These are phyloP conservation scores for Ceratocystis destructans DNA, from an alignment of 2,329 filamentous ascomycete species.

Conservation along the genomic window DNA sequence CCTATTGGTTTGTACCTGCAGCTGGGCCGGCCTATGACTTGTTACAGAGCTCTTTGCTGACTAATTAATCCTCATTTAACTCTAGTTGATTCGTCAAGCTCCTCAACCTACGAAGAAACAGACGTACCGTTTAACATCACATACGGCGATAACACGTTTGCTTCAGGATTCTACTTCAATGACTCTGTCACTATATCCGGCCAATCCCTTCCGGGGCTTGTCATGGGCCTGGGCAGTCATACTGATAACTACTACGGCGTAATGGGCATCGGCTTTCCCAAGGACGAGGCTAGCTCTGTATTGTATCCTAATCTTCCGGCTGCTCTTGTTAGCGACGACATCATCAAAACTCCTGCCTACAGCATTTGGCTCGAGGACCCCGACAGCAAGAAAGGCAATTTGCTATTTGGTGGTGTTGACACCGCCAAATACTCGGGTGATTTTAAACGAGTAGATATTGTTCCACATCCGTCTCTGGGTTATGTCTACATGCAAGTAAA, in stretches of 20 bases:
- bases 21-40: not conserved
- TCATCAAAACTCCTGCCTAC: constrained; percentile 55
- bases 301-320: constrained; percentile 49
- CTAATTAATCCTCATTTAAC: constrained; percentile 19
- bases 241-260: constrained; percentile 45
- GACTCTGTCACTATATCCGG: constrained; percentile 44
- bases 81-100: constrained; percentile 34
- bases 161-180: constrained; percentile 44
- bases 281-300: constrained; percentile 35
- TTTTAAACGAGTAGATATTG: constrained; percentile 47
- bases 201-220: constrained; percentile 38
- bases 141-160: constrained; percentile 47
- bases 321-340: constrained; percentile 46
- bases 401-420: constrained; percentile 72
- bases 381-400: constrained; percentile 49
- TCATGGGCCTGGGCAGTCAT: constrained; percentile 43
- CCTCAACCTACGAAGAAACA: constrained; percentile 34
- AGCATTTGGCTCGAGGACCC: constrained; percentile 54
- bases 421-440: constrained; percentile 56
- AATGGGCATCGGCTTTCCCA: constrained; percentile 46
- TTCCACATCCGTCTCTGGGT: constrained; percentile 28
- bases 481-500: constrained; percentile 37
- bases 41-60: not conserved
- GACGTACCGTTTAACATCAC: constrained; percentile 41
- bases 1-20: not conserved